Base-by-base conservation (phyloP, 1,284 basidiomycete genomes). In the Sanghuangporus sanghuang region DNA sequence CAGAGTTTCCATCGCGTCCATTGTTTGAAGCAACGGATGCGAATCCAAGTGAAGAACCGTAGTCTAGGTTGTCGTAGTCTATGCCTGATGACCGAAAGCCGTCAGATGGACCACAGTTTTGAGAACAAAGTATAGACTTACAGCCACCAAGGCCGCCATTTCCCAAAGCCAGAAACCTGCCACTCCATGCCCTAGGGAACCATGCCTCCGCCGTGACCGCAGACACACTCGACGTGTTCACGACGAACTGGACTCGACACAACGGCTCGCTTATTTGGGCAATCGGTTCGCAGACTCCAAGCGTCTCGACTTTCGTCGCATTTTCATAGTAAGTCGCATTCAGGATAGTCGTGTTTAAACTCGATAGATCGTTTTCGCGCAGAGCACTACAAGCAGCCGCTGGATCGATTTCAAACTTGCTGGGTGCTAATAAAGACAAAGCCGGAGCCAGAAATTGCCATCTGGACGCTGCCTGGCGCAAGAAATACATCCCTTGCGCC, bases 21-120 rank as follows among this genome's bases (percentile, higher is more conserved):
- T 71, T 73, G 66, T 74, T 69, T 1, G 71, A 67, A 3, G 66
- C 72, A 36, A 73, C 63, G 8, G 69, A 67, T 3, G 71, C 72
- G 59, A 69, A 69, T 27, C 71, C 67, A 4, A 73, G 59, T 2
- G 68, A 64, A 9, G 70, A 54, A 9, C 70, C 69, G 21, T 72
- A 71, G 57, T 67, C 66, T 3, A 74, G 64, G n/a, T 68, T 63
- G 3, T 32, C 32, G 50, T 73, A 74, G 38, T 68, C 64, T 39
- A 73, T 71, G 53, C 71, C 73, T 74, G 57, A 23, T n/a, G 21
- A 46, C 44, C 8, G 27, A 58, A 44, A 12, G 3, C 12, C 27
- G 12, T 32, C 27, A 35, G 42, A 18, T 44, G 39, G 46, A 58
- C 2, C 7, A 4, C 18, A 6, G 18, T 12, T 23, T 9, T 5